These are phyloP conservation scores for Bryum argenteum DNA, from an alignment of 225 moss, liverwort and hornwort species.

Conservation along the genomic window DNA sequence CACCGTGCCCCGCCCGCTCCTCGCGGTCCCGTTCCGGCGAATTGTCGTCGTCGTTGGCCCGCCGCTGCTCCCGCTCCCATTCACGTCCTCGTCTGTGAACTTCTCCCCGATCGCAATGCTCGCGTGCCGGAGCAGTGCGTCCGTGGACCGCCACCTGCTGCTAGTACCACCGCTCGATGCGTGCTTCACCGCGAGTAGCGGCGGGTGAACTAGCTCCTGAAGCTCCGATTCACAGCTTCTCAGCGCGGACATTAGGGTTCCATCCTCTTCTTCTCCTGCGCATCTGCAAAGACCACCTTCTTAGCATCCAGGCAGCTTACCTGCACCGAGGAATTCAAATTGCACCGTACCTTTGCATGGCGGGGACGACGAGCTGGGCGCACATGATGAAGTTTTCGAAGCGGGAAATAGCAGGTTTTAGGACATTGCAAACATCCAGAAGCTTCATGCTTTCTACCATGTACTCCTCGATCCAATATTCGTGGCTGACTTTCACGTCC, in stretches of 20 bases:
- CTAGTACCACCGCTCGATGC: background rate
- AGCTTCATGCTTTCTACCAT: conserved; percentile 67
- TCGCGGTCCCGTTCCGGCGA: conserved; percentile 20
- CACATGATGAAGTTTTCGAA: conserved; percentile 62
- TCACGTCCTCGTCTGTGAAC: background rate
- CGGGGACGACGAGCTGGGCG: conserved; percentile 49
- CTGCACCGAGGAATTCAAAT: too few species aligned
- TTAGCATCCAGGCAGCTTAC: too few species aligned
- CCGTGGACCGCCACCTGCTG: background rate
- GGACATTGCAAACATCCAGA: conserved; percentile 56
- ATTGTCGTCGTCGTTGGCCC: background rate
- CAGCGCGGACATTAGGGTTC: conserved; percentile 36
- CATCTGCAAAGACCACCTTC: background rate
- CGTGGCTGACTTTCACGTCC: conserved; percentile 29
- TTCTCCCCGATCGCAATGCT: conserved; percentile 45
- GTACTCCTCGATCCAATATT: conserved; percentile 60
- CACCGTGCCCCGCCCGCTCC: conserved; percentile 20
- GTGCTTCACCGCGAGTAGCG: background rate
- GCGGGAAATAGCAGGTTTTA: conserved; percentile 50
- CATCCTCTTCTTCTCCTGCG: conserved; percentile 10
- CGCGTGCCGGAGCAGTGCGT: conserved; percentile 24
- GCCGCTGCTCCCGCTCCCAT: background rate
- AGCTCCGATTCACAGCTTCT: conserved; percentile 51
- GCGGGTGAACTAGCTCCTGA: conserved; percentile 28
- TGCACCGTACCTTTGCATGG: conserved; percentile 30